phyloP scores from a whole-genome alignment of 1,284 basidiomycete genomes.

The Veloporphyrellus conicus region DNA sequence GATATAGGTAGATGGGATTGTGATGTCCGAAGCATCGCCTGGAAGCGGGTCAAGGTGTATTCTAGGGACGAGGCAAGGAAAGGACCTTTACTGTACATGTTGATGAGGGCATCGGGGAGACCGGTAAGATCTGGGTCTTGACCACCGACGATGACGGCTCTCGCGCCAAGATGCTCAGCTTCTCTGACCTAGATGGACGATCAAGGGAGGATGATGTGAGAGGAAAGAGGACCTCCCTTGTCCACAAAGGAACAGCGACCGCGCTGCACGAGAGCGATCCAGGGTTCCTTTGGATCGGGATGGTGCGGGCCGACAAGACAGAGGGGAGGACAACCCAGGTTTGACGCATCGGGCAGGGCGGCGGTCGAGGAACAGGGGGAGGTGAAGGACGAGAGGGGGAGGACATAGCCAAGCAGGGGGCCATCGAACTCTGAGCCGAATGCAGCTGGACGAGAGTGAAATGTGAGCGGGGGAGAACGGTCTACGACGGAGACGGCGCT shows the following conservation, averaged over 20 bases:
- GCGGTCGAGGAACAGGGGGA: conserved; percentile 40
- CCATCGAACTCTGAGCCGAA: conserved; percentile 71
- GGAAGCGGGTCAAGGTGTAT: conserved; percentile 7
- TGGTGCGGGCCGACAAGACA: conserved; percentile 51
- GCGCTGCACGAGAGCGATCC: conserved; percentile 84
- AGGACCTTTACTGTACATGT: conserved; percentile 85
- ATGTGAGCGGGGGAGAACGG: conserved; percentile 58
- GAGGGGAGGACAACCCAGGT: conserved; percentile 62
- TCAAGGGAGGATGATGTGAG: background rate
- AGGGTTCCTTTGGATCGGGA: conserved; percentile 59
- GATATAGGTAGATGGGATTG: conserved; percentile 70
- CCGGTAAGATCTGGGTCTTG: conserved; percentile 61
- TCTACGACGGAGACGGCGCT: conserved; percentile 77
- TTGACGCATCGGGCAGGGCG: conserved; percentile 29
- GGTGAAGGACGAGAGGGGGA: conserved; percentile 71
- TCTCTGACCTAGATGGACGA: conserved; percentile 44
- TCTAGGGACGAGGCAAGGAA: background rate
- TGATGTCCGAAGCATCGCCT: conserved; percentile 73
- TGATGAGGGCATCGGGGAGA: conserved; percentile 74
- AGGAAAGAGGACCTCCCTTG: conserved; percentile 47
- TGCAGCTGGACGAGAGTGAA: conserved; percentile 61
- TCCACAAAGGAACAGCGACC: conserved; percentile 84
- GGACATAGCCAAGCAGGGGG: conserved; percentile 71
- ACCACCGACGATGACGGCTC: conserved; percentile 85
- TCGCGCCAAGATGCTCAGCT: conserved; percentile 80